Conservation (phyloP, 129 eudicot genomes). For the Rutidosis leptorrhynchoides region DNA sequence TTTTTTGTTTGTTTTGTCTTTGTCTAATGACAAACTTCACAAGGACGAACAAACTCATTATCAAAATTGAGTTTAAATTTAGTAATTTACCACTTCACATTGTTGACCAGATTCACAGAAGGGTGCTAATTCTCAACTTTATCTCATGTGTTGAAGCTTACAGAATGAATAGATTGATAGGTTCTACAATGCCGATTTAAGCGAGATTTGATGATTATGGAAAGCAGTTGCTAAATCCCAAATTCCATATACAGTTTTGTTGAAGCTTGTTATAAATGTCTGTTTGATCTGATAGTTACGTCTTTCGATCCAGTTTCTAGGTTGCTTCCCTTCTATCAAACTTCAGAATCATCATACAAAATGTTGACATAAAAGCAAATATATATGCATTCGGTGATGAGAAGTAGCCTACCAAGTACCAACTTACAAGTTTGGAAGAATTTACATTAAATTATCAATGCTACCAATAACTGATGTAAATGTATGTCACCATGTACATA, state of each 20-base stretch:
- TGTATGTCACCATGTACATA: conserved; percentile 8
- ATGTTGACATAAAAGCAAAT: conserved; percentile 8
- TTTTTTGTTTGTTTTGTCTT: no score
- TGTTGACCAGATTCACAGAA: no score
- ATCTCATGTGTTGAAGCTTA: no score
- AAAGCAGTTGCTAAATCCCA: conserved; percentile 65
- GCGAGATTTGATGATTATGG: conserved; percentile 63
- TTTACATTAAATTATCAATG: conserved; percentile 8
- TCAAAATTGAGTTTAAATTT: no score
- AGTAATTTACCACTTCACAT: no score
- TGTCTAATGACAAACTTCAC: no score
- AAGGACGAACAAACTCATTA: no score
- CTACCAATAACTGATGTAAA: not conserved
- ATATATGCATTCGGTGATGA: conserved; percentile 15
- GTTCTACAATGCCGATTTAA: conserved; percentile 57
- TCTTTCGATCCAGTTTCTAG: not conserved
- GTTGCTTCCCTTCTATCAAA: not conserved
- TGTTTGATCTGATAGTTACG: not conserved
- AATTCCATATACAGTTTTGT: conserved; percentile 36
- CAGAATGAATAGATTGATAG: no score
- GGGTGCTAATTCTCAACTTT: no score
- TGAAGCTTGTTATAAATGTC: not conserved
- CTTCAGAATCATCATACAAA: no score
- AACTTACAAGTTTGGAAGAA: conserved; percentile 2
- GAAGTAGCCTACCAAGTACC: not conserved